Evolutionary conservation across 202 grass and related monocot species (phyloP).

Genomic region (Zoysia matrella): DNA sequence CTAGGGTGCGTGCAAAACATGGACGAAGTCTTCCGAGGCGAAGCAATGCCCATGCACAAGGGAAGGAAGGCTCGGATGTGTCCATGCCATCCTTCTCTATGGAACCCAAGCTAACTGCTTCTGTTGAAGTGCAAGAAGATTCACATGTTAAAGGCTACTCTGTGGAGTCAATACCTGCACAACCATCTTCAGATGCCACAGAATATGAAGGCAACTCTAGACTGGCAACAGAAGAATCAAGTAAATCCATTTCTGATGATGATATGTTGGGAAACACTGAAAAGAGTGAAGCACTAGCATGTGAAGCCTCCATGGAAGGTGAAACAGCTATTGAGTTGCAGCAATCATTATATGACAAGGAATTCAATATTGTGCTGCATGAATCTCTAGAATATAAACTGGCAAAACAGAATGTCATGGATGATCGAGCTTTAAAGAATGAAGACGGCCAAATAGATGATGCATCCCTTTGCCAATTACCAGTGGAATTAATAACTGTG

Average conservation of each 20-base stretch:
- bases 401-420: constrained; percentile 7
- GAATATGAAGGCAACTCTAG: constrained; percentile 39
- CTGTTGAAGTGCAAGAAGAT: constrained; percentile 42
- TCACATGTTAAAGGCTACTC: constrained; percentile 27
- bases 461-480: constrained; percentile 32
- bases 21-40: constrained; percentile 19
- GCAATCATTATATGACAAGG: constrained; percentile 32
- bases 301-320: constrained; percentile 31
- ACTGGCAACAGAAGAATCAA: constrained; percentile 46
- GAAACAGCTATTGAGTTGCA: constrained; percentile 22
- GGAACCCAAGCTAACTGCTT: constrained; percentile 37
- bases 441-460: constrained; percentile 26
- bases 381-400: constrained; percentile 35
- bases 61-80: constrained; percentile 31
- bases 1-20: constrained; percentile 22
- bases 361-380: constrained; percentile 11
- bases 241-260: constrained; percentile 47
- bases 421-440: constrained; percentile 5
- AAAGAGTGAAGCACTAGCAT: constrained; percentile 32
- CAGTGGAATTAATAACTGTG: constrained; percentile 21
- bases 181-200: constrained; percentile 31
- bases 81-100: constrained; percentile 28
- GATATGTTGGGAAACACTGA: constrained; percentile 34
- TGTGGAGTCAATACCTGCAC: constrained; percentile 30
- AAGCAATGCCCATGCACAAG: constrained; percentile 23